These are phyloP conservation scores for Wickerhamomyces canadensis DNA, from an alignment of 805 yeast genomes.

Conservation along the genomic window DNA sequence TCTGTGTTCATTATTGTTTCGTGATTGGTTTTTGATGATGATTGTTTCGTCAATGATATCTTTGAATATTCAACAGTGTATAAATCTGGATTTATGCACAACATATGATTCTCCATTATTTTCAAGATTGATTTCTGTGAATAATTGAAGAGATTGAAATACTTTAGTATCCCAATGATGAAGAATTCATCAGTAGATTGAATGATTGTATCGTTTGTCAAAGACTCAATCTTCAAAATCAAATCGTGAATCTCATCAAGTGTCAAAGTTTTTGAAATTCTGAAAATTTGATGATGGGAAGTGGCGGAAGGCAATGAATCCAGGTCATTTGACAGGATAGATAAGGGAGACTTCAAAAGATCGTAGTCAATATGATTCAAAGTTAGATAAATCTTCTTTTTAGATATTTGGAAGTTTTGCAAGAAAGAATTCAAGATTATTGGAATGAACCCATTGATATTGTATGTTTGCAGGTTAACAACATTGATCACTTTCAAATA, in stretches of 20 bases:
- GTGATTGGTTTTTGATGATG: background rate
- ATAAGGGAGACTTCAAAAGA: background rate
- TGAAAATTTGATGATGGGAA: background rate
- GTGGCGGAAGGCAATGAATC: too few species aligned
- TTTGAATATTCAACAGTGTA: conserved; percentile 6
- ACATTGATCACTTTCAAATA: conserved; percentile 61
- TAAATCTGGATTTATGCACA: conserved; percentile 19
- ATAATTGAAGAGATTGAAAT: conserved; percentile 11
- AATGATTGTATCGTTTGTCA: conserved; percentile 11
- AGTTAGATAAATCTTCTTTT: conserved; percentile 19
- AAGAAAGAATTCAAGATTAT: conserved; percentile 17
- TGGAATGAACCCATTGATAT: conserved; percentile 35
- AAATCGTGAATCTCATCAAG: conserved; percentile 20
- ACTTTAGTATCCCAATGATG: conserved; percentile 18
- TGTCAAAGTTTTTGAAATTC: conserved; percentile 1
- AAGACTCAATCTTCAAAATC: conserved; percentile 16
- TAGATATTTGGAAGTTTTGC: conserved; percentile 12
- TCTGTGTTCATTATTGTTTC: background rate
- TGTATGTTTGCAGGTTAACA: conserved; percentile 48
- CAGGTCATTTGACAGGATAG: background rate
- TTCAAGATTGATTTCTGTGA: background rate
- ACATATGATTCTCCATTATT: conserved; percentile 9
- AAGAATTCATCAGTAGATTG: conserved; percentile 18
- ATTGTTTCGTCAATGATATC: background rate
- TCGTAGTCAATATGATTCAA: conserved; percentile 2